These are phyloP conservation scores for Hydnomerulius pinastri DNA, from an alignment of 768 basidiomycete species.

Conservation along the genomic window DNA sequence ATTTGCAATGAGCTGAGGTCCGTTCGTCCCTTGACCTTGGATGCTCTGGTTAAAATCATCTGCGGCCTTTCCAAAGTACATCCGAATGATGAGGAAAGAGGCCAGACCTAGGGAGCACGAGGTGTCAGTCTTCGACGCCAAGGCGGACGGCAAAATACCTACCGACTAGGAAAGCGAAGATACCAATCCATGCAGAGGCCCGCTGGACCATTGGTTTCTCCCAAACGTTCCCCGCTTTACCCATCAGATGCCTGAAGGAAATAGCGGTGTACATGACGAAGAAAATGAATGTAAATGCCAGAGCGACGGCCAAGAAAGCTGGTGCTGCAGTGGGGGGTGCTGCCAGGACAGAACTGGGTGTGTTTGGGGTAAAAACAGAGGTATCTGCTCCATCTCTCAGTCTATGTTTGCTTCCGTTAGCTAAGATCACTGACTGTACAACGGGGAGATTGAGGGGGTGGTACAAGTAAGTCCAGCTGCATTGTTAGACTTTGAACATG, in stretches of 20 bases:
- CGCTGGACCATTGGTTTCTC: slow-evolving; percentile 61
- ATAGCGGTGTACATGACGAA: slow-evolving; percentile 66
- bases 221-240: slow-evolving; percentile 47
- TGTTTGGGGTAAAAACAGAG: slow-evolving; percentile 57
- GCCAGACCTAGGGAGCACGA: slow-evolving; percentile 51
- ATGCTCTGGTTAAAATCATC: slow-evolving; percentile 76
- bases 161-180: slow-evolving; percentile 78
- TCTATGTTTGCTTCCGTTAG: neutral
- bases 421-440: slow-evolving; percentile 52
- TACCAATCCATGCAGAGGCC: slow-evolving; percentile 70
- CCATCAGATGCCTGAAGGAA: slow-evolving; percentile 67
- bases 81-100: slow-evolving; percentile 69
- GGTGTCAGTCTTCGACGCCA: neutral
- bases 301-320: slow-evolving; percentile 60
- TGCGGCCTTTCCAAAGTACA: slow-evolving; percentile 81
- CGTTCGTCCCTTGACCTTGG: slow-evolving; percentile 48
- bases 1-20: slow-evolving; percentile 60
- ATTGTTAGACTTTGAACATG: slow-evolving; percentile 58
- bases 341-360: slow-evolving; percentile 56
- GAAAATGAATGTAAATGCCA: slow-evolving; percentile 60
- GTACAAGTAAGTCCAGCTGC: slow-evolving; percentile 58
- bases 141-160: slow-evolving; percentile 8
- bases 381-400: slow-evolving; percentile 46
- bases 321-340: slow-evolving; percentile 64
- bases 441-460: slow-evolving; percentile 51